Evolutionary conservation across 2,329 filamentous ascomycete genomes (phyloP).

Genomic region (Sclerotinia subarctica): DNA sequence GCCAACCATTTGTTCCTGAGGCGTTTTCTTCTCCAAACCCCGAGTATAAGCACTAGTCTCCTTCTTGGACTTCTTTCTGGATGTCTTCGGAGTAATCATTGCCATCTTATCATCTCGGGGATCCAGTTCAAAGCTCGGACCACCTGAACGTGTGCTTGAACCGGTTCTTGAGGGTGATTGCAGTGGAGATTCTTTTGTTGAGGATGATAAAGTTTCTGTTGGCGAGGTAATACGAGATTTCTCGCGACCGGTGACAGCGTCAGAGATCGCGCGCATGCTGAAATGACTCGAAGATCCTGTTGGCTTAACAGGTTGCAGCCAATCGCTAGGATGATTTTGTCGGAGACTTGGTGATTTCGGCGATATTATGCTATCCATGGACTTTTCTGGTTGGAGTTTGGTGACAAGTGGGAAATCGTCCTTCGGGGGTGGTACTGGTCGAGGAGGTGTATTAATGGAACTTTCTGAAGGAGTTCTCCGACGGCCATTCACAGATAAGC

Average conservation of each 20-base stretch:
- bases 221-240: slow-evolving; percentile 52
- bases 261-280: slow-evolving; percentile 82
- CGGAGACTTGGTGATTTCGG: slow-evolving; percentile 45
- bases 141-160: slow-evolving; percentile 66
- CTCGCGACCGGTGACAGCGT: slow-evolving; percentile 58
- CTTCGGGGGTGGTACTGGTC: slow-evolving; percentile 54
- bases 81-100: slow-evolving; percentile 46
- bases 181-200: slow-evolving; percentile 51
- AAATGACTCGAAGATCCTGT: slow-evolving; percentile 54
- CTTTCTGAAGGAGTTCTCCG: slow-evolving; percentile 44
- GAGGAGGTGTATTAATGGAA: slow-evolving; percentile 61
- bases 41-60: slow-evolving; percentile 91
- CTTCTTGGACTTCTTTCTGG: slow-evolving; percentile 78
- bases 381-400: slow-evolving; percentile 49
- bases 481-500: slow-evolving; percentile 39
- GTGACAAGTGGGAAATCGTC: slow-evolving; percentile 58
- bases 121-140: slow-evolving; percentile 74
- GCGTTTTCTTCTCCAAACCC: slow-evolving; percentile 76
- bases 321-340: slow-evolving; percentile 45
- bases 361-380: slow-evolving; percentile 31
- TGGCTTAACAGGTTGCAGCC: slow-evolving; percentile 48
- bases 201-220: slow-evolving; percentile 43
- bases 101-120: slow-evolving; percentile 64
- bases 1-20: slow-evolving; percentile 76
- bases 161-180: slow-evolving; percentile 72